Percentiles rank a stretch among this genome's conserved stretches.
phyloP scores from a whole-genome alignment of 176 grass and related monocot genomes.

The Lolium rigidum region DNA sequence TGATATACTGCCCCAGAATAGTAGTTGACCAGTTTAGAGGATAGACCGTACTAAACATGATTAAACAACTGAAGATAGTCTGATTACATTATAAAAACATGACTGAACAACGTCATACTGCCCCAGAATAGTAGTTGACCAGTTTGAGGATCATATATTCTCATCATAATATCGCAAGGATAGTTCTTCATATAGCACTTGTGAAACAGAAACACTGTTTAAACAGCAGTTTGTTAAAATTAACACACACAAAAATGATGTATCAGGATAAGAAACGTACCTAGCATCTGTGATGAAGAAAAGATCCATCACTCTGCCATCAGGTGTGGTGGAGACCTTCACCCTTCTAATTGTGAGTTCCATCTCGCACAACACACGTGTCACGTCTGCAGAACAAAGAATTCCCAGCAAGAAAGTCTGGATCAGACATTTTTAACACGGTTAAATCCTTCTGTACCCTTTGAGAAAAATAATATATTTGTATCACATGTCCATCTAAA shows the following conservation, averaged over 20 bases:
- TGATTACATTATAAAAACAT: not conserved
- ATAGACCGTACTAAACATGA: not conserved
- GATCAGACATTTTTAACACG: not conserved
- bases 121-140: not conserved
- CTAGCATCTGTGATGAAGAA: conserved; percentile 87
- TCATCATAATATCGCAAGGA: not conserved
- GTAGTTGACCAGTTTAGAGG: too few relatives aligned
- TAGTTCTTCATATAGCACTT: not conserved
- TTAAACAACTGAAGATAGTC: not conserved
- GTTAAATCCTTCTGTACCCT: not conserved
- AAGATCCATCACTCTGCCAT: conserved; percentile 77
- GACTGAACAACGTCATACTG: not conserved
- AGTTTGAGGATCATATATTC: not conserved
- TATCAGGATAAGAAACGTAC: conserved; percentile 41
- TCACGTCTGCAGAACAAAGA: conserved; percentile 65
- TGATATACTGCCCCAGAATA: too few relatives aligned
- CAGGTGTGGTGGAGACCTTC: conserved; percentile 87
- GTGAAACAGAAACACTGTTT: not conserved
- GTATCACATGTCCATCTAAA: not conserved
- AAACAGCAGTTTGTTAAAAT: not conserved
- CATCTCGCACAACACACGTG: conserved; percentile 64
- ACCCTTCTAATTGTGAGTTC: conserved; percentile 82
- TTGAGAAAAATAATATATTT: not conserved
- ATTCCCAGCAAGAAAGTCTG: conserved; percentile 28
- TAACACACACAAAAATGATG: not conserved